Base-by-base conservation (phyloP, 352 stramenopile genomes). In the Phytophthora gonapodyides region DNA sequence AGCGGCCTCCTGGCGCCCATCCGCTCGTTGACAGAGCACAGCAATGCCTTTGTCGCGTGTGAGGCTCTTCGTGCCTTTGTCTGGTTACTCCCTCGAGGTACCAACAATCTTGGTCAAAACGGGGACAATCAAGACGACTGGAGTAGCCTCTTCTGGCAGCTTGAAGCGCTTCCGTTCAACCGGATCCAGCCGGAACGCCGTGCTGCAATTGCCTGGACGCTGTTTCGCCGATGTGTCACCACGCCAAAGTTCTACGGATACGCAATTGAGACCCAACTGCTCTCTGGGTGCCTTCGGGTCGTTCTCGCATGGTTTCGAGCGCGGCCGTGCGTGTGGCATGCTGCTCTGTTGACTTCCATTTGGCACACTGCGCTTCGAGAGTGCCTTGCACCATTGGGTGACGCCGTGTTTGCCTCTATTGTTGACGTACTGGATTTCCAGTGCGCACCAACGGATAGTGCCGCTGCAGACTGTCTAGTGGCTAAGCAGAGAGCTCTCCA, bases 291-390 rank as follows among this genome's bases (percentile, higher is more conserved):
- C 31, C 61, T 88, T 19, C 52, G 51, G 0, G 69, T 92, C 7
- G 76, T 82, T 17, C 66, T 88, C 15, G 55, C 70, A 16, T 94
- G 85, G 85, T 86, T 87, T 60, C 59, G 75, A 50, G 58, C 54
- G 15, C 64, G 73, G 6, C 79, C 85, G 12, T 88, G 82, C 47
- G 78, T 81, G 27, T 94, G 85, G 85, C 82, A 94, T 48, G 82
- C 77, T 17, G 67, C 59, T 30, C 72, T 84, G 59, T 57, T 90
- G 13, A 71, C 75, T 30, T 67, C 70, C 21, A 75, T 89, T 49
- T 94, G 85, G 85, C 73, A 80, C 19, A 85, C 67, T 21, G 76
- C 69, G 8, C 58, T 89, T 13, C 71, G 69, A 46, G 82, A 86
- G 50, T 73, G 68, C 1, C 47, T 80, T 3, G 38, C 27, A 12